phyloP scores from a whole-genome alignment of 148 eudicot species.

The Suaeda aralocaspica region DNA sequence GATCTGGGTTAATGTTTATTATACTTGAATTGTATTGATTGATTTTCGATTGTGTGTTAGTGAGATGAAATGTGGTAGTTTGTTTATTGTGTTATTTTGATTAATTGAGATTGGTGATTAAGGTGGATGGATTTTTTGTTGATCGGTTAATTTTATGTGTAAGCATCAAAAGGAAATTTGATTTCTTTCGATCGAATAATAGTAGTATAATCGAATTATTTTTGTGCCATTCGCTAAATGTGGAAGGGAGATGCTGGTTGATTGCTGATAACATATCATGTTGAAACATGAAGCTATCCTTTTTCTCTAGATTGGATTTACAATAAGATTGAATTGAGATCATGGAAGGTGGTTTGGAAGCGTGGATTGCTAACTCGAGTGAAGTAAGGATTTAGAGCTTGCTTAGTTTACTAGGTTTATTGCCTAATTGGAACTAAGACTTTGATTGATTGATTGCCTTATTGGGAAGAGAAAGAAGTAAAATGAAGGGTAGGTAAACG shows the following conservation, averaged over 20 bases:
- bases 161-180: background rate
- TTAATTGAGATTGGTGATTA: background rate
- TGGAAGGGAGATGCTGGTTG: background rate
- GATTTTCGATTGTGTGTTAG: background rate
- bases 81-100: background rate
- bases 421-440: no score
- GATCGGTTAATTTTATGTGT: background rate
- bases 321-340: background rate
- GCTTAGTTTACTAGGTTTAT: no score
- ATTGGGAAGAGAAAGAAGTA: background rate
- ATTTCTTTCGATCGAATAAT: no score
- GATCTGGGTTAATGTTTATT: constrained; percentile 19
- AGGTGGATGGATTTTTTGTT: background rate
- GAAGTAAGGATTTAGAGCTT: background rate
- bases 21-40: background rate
- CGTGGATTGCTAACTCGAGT: background rate
- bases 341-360: background rate
- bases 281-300: background rate
- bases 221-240: background rate
- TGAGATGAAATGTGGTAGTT: background rate
- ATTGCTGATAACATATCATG: background rate
- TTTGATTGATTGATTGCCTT: no score
- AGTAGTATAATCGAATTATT: no score
- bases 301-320: background rate
- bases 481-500: background rate